These are phyloP conservation scores for Seminavis robusta DNA, from an alignment of 108 stramenopile genomes.

Conservation along the genomic window DNA sequence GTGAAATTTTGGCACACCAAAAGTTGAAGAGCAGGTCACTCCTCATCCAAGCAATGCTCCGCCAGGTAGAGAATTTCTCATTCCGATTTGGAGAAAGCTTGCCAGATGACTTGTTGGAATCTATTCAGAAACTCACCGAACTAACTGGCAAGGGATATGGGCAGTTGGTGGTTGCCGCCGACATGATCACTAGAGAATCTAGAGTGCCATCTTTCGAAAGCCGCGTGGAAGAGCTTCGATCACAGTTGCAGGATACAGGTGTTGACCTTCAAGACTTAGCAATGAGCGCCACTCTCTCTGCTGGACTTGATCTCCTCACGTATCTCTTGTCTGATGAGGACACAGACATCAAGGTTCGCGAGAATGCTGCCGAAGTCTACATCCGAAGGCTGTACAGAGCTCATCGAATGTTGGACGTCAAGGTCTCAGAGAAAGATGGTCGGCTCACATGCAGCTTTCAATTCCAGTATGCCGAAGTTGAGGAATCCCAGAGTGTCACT, in stretches of 20 bases:
- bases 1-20: conserved; percentile 78
- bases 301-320: conserved; percentile 92
- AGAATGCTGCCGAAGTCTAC: conserved; percentile 84
- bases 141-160: conserved; percentile 83
- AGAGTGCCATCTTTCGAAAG: conserved; percentile 80
- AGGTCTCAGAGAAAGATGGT: conserved; percentile 59
- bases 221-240: conserved; percentile 76
- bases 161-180: conserved; percentile 82
- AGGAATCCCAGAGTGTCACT: conserved; percentile 55
- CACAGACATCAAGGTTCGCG: conserved; percentile 59
- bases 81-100: conserved; percentile 63
- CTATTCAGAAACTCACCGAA: conserved; percentile 48
- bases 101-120: conserved; percentile 49
- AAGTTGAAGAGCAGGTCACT: conserved; percentile 44
- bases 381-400: conserved; percentile 94
- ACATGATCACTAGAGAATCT: conserved; percentile 62
- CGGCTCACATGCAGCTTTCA: conserved; percentile 76
- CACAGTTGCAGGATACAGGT: conserved; percentile 56
- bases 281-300: conserved; percentile 76
- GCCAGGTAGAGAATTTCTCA: conserved; percentile 68
- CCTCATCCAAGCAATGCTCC: conserved; percentile 66
- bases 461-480: conserved; percentile 88
- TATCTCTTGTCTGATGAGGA: conserved; percentile 85
- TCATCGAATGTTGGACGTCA: conserved; percentile 71
- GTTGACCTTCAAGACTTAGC: conserved; percentile 63